Conservation (phyloP, 2,329 filamentous ascomycete genomes). For the Elsinoe batatas region DNA sequence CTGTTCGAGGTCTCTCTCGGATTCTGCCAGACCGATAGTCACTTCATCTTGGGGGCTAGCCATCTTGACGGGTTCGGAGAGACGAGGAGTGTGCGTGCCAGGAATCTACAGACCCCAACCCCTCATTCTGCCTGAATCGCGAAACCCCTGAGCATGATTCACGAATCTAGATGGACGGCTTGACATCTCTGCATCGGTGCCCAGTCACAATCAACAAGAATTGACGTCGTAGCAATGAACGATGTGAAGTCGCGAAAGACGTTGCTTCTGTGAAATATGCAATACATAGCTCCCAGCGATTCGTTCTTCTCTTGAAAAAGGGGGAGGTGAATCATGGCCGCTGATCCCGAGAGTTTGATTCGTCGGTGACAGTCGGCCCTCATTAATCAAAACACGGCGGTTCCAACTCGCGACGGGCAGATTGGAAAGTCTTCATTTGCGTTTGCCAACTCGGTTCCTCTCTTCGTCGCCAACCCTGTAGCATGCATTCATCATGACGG, state of each 20-base stretch:
- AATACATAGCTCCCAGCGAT: too few relatives aligned
- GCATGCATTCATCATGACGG: background rate
- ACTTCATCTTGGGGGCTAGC: background rate
- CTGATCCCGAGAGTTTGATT: too few relatives aligned
- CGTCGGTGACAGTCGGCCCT: background rate
- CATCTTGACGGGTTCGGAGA: background rate
- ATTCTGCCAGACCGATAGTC: background rate
- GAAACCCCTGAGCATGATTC: too few relatives aligned
- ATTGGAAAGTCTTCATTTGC: background rate
- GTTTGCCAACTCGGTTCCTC: background rate
- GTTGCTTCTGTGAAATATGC: too few relatives aligned
- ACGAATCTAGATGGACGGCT: too few relatives aligned
- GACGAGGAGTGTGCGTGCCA: too few relatives aligned
- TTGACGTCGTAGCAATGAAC: too few relatives aligned
- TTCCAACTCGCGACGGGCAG: background rate
- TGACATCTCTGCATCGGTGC: background rate
- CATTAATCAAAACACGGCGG: conserved; percentile 3
- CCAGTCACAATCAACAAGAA: background rate
- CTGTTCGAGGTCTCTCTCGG: conserved; percentile 2
- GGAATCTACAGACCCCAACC: too few relatives aligned
- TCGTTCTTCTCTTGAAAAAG: background rate
- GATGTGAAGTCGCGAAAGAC: too few relatives aligned
- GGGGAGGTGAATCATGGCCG: too few relatives aligned
- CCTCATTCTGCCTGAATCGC: too few relatives aligned
- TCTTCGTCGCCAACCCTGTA: background rate